A percentile compares a stretch with the other conserved stretches of the same genome.
These are phyloP conservation scores for Neonectria magnoliae DNA, from an alignment of 2,329 filamentous ascomycete species.

Conservation along the genomic window DNA sequence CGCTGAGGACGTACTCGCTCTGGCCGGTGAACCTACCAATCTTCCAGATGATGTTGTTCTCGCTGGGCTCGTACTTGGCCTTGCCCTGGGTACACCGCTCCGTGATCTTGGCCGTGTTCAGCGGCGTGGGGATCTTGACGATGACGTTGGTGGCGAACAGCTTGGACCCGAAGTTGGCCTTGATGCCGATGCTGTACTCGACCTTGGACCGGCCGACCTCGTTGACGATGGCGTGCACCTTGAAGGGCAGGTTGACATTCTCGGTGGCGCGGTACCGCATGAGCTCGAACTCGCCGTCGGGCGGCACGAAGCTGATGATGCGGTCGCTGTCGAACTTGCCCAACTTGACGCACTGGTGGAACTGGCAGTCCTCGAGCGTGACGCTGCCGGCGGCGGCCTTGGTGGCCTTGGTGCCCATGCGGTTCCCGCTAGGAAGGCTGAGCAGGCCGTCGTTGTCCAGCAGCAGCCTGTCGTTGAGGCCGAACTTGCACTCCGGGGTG, in stretches of 20 bases:
- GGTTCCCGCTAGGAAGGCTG: constrained; percentile 77
- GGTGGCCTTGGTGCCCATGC: constrained; percentile 85
- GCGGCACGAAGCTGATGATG: constrained; percentile 96
- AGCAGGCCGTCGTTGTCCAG: constrained; percentile 80
- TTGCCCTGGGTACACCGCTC: constrained; percentile 96
- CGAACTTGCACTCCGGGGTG: constrained; percentile 98
- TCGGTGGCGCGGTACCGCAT: constrained; percentile 99
- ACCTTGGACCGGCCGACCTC: constrained; percentile 97
- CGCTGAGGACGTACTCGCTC: constrained; percentile 93
- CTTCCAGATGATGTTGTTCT: constrained; percentile 99
- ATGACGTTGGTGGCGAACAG: constrained; percentile 97
- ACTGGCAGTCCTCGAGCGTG: constrained; percentile 96
- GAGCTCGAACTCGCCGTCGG: constrained; percentile 97
- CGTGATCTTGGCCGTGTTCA: constrained; percentile 94
- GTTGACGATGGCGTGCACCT: constrained; percentile 98
- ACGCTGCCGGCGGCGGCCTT: constrained; percentile 96
- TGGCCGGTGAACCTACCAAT: constrained; percentile 99
- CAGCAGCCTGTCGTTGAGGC: constrained; percentile 92
- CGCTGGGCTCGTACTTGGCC: constrained; percentile 97
- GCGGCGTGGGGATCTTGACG: constrained; percentile 90
- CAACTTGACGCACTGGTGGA: constrained; percentile 98
- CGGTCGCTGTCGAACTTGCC: constrained; percentile 96
- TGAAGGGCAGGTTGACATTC: constrained; percentile 98
- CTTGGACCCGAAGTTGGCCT: constrained; percentile 95
- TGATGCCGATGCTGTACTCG: constrained; percentile 97